Base-by-base conservation (phyloP, 306 rosid genomes). In the Cicer bijugum region DNA sequence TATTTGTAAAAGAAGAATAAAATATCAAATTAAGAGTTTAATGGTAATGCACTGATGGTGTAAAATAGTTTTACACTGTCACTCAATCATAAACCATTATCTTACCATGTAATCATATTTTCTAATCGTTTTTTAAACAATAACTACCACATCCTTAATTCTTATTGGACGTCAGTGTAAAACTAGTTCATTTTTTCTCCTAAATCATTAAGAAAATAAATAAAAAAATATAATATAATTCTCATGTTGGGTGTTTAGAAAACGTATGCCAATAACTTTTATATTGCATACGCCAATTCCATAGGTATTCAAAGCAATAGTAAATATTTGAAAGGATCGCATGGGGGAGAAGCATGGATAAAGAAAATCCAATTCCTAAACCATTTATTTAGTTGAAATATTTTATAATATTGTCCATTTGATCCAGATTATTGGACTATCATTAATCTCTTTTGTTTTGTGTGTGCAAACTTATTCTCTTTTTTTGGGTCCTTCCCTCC, bases 401-500 rank as follows among this genome's bases (percentile, higher is more conserved):
- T 57, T 16, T 50, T 60, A 58, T 19, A 23, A 40, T 39, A 8
- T 70, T 64, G 39, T 60, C 51, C 47, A 39, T 61, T 69, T 69
- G 66, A 44, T 67, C 43, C 20, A 48, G 45, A 67, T 17, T 20
- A 43, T 14, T 40, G 48, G 39, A 68, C 9, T 56, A 53, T 56
- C 20, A 56, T 43, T 40, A 12, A 10, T 52, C 38, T 73, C 65
- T 67, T 2, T 51, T 58, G 40, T 71, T 23, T 76, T 52, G 75
- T 57, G 50, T 57, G 56, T 67, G 45, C 33, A 38, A 77, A 67
- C 65, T 75, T 53, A 66, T 75, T 67, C n/a, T 39, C n/a, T 37
- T 43, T 40, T 6, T 77, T 51, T 38, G 51, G 67, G 9, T 76
- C 12, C 58, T 67, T 74, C 75, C 53, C 69, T 80, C 45, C 89